phyloP scores from a whole-genome alignment of 2,329 filamentous ascomycete species.

The Didymella pomorum region DNA sequence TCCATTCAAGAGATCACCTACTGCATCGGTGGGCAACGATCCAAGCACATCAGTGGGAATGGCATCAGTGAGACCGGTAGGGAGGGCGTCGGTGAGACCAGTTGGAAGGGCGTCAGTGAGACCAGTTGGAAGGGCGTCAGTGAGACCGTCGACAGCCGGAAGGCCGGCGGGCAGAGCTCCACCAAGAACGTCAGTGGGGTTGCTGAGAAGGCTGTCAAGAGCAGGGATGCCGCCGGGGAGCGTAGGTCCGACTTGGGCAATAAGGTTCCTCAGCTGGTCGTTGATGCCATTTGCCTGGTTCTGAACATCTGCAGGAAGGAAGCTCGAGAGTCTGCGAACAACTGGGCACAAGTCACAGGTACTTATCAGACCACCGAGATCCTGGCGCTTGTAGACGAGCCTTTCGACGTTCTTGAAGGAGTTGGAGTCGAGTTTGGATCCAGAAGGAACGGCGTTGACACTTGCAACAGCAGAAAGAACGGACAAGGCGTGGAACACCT shows the following conservation, averaged over 20 bases:
- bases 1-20: not conserved
- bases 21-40: not conserved
- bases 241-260: slow-evolving; percentile 17
- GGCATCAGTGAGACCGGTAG: not conserved
- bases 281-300: slow-evolving; percentile 21
- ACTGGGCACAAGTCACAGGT: slow-evolving; percentile 25
- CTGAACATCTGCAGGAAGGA: slow-evolving; percentile 20
- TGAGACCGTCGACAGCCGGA: not conserved
- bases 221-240: slow-evolving; percentile 21
- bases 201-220: slow-evolving; percentile 12
- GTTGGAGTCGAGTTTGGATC: slow-evolving; percentile 17
- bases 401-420: slow-evolving; percentile 15
- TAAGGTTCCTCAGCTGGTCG: slow-evolving; percentile 18
- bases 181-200: not conserved
- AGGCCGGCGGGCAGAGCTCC: not conserved
- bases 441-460: slow-evolving; percentile 15
- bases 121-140: not conserved
- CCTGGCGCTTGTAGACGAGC: slow-evolving; percentile 22
- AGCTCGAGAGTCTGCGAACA: slow-evolving; percentile 18
- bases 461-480: slow-evolving; percentile 17
- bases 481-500: slow-evolving; percentile 22
- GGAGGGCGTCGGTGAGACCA: not conserved
- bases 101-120: not conserved
- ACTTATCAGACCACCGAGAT: slow-evolving; percentile 10
- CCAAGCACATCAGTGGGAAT: not conserved